phyloP scores from a whole-genome alignment of 2,329 filamentous ascomycete genomes.

The Trichoderma citrinoviride region DNA sequence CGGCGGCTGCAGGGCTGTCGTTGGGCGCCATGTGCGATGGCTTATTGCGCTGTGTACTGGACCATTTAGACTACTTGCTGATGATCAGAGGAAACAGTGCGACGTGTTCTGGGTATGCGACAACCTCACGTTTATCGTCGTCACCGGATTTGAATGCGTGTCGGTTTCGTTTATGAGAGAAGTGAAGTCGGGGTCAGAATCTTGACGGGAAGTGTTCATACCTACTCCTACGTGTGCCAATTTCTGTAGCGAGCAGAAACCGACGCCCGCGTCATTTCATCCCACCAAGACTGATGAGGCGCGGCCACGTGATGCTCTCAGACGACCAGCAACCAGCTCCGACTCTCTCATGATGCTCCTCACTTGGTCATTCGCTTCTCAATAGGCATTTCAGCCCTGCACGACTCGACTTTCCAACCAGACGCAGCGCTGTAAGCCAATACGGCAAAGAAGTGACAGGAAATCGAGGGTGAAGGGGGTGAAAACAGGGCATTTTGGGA shows the following conservation, averaged over 20 bases:
- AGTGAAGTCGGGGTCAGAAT: no score
- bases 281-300: background rate
- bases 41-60: background rate
- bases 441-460: background rate
- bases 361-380: background rate
- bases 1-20: background rate
- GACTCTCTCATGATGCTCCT: background rate
- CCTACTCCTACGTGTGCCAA: no score
- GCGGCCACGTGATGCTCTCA: background rate
- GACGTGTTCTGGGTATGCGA: no score
- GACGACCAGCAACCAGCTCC: background rate
- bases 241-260: background rate
- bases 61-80: no score
- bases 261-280: background rate
- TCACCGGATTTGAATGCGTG: no score
- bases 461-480: no score
- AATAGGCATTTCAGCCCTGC: background rate
- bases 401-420: background rate
- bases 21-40: background rate
- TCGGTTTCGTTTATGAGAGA: no score
- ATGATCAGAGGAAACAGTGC: no score
- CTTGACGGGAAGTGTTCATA: no score
- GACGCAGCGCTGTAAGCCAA: background rate
- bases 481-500: no score
- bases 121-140: no score